Base-by-base conservation (phyloP, 257 asterid genomes). In the Nemophila menziesii region DNA sequence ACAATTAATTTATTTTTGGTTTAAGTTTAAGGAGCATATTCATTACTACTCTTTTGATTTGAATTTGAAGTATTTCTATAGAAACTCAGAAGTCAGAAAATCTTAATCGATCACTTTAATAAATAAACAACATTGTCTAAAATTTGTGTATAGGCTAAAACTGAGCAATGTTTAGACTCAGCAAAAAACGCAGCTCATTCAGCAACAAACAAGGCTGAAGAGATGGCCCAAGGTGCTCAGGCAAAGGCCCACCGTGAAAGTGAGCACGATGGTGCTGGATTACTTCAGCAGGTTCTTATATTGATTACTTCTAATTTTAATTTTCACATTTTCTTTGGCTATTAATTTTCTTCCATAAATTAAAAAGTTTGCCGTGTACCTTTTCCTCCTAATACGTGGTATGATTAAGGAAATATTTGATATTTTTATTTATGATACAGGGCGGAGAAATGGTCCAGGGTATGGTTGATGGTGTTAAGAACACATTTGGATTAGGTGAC, bases 391-490 rank as follows among this genome's bases (percentile, higher is more conserved):
- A 26, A 10, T 26, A 26, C 33, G 33, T 10, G 10, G 10, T 4
- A 26, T 26, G 33, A 4, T 26, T 26, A 4, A 26, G 33, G 33
- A 4, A 26, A 26, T 26, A 4, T 26, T 26, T 4, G 10, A 26
- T 4, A 26, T 4, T 26, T 26, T 26, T 4, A 26, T 26, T 26
- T 5, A 2, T 52, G 27, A n/a, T 8, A 22, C 33, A 79, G 90
- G 78, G 80, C 0, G 83, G 80, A 40, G 90, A 75, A 38, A 72
- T 74, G 71, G 86, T 86, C 53, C 86, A 81, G 43, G 90, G 80
- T 11, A 86, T 82, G 0, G 51, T 78, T 24, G 93, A 81, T 51
- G 90, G 93, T 2, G 67, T 74, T 56, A 81, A 72, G 67, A 78
- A 72, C 69, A 81, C 78, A 41, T 75, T 81, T 36, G 93, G 93